Conservation (phyloP, 2,329 filamentous ascomycete species). For the Alternaria ethzedia region DNA sequence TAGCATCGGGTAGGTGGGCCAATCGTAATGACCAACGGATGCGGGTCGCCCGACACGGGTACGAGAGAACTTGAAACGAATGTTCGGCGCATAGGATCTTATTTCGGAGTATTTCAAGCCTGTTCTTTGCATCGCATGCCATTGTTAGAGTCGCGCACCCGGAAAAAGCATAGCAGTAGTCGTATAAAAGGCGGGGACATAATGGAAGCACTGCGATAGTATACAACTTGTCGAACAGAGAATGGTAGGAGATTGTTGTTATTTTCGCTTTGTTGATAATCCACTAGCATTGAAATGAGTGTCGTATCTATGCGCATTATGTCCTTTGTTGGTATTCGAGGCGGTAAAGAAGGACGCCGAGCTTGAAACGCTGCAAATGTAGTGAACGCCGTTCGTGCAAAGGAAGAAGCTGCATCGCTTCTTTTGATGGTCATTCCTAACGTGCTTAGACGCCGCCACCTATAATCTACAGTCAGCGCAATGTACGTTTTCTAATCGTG, state of each 20-base stretch:
- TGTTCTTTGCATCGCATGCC: neutral
- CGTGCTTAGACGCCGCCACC: conserved; percentile 13
- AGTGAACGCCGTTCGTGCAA: neutral
- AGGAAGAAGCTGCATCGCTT: neutral
- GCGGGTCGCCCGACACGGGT: conserved; percentile 1
- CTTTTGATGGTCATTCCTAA: neutral
- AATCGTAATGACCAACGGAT: conserved; percentile 14
- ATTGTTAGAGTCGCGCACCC: neutral
- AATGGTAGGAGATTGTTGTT: neutral
- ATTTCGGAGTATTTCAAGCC: neutral
- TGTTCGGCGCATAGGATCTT: neutral
- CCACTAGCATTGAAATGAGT: neutral
- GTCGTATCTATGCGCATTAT: neutral
- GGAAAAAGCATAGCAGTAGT: neutral
- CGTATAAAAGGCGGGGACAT: neutral
- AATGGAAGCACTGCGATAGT: neutral
- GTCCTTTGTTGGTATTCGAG: neutral
- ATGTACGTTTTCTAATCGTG: neutral
- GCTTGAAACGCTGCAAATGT: neutral
- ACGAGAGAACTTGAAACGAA: neutral
- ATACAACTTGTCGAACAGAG: neutral
- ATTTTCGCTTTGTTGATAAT: neutral
- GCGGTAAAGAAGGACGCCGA: neutral
- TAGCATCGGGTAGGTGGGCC: conserved; percentile 17
- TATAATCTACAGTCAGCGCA: conserved; percentile 3